A percentile compares a stretch with the other conserved stretches of the same genome.
phyloP scores from a whole-genome alignment of 495 filamentous ascomycete species.

The Aspergillus incahuasiensis region DNA sequence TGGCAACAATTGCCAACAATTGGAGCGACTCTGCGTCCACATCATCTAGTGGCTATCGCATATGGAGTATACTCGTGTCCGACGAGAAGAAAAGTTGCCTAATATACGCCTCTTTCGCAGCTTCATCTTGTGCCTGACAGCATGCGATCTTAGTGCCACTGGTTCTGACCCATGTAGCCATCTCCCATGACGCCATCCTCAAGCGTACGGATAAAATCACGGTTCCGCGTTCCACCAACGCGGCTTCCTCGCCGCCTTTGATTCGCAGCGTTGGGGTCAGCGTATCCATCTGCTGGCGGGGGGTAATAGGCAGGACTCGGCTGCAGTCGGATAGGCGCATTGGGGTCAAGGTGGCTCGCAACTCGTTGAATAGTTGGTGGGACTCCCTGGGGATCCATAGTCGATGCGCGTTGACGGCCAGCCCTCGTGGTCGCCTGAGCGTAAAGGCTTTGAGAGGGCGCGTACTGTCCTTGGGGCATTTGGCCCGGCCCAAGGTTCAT shows the following conservation, averaged over 20 bases:
- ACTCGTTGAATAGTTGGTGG: constrained; percentile 90
- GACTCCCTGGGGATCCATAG: constrained; percentile 90
- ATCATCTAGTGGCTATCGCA: constrained; percentile 11
- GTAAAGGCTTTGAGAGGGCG: constrained; percentile 69
- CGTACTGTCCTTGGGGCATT: constrained; percentile 65
- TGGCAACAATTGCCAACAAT: constrained; percentile 10
- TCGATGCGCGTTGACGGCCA: constrained; percentile 86
- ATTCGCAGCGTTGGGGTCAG: constrained; percentile 56
- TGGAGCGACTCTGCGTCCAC: constrained; percentile 17
- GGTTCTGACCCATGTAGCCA: constrained; percentile 61
- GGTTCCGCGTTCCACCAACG: constrained; percentile 60
- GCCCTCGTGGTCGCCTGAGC: constrained; percentile 78
- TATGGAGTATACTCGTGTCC: constrained; percentile 12
- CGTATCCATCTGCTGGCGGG: constrained; percentile 82
- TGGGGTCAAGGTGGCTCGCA: constrained; percentile 95
- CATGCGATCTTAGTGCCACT: constrained; percentile 52
- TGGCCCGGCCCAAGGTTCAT: constrained; percentile 69
- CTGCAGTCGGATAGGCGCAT: constrained; percentile 86
- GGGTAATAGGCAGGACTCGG: constrained; percentile 98
- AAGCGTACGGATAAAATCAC: constrained; percentile 88
- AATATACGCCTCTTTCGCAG: constrained; percentile 15
- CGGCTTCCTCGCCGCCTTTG: constrained; percentile 75
- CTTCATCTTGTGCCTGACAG: not conserved
- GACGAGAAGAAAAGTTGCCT: constrained; percentile 12
- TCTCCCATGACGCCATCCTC: constrained; percentile 86